These are phyloP conservation scores for Neurospora sublineolata DNA, from an alignment of 495 filamentous ascomycete genomes.

Conservation along the genomic window DNA sequence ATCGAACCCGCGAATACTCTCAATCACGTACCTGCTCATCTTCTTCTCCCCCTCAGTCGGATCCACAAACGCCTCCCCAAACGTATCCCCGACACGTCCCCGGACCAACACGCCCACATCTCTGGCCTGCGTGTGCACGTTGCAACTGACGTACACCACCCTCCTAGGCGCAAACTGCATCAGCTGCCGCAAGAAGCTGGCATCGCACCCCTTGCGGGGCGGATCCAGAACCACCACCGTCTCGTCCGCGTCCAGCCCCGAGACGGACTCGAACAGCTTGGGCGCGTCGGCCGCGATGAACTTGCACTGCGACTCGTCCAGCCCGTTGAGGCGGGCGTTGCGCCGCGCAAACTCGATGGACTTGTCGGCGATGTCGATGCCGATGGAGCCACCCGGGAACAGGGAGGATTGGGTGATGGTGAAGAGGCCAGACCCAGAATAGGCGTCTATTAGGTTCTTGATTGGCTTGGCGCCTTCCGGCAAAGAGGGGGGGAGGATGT, in stretches of 20 bases:
- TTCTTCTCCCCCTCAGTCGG: constrained; percentile 25
- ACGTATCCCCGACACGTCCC: constrained; percentile 30
- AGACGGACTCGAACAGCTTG: constrained; percentile 60
- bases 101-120: constrained; percentile 78
- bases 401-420: constrained; percentile 81
- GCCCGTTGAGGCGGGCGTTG: constrained; percentile 67
- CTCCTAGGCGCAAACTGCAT: constrained; percentile 60
- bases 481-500: constrained; percentile 47
- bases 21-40: constrained; percentile 64
- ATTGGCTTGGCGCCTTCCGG: constrained; percentile 30
- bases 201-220: constrained; percentile 87
- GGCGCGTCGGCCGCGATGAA: constrained; percentile 83
- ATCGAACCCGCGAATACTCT: constrained; percentile 87
- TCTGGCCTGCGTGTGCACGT: constrained; percentile 93
- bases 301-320: constrained; percentile 44
- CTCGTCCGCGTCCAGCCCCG: constrained; percentile 57
- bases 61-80: constrained; percentile 1
- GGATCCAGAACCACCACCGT: constrained; percentile 90
- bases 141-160: constrained; percentile 90
- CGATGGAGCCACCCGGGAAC: constrained; percentile 43
- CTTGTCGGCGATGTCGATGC: constrained; percentile 46
- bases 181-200: constrained; percentile 70
- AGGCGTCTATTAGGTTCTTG: constrained; percentile 87
- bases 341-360: constrained; percentile 63
- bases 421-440: constrained; percentile 94